Percentiles rank a stretch among this genome's conserved stretches.
Evolutionary conservation across 202 grass and related monocot species (phyloP).

Genomic region (Zizania palustris): DNA sequence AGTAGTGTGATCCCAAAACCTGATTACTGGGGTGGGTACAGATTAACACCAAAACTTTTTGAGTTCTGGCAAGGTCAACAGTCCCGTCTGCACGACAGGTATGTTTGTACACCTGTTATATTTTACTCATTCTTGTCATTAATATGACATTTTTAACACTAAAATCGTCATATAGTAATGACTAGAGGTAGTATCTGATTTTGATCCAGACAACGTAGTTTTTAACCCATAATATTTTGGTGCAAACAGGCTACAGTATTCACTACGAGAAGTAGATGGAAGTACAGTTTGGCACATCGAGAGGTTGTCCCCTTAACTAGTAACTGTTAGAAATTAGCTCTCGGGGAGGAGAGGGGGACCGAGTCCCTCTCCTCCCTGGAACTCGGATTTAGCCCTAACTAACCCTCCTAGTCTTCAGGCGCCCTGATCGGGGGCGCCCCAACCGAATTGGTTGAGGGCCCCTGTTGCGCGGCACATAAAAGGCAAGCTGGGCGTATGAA

Average conservation of each 20-base stretch:
- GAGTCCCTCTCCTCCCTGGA: too few relatives aligned
- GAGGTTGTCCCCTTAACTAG: constrained; percentile 80
- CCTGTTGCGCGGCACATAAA: too few relatives aligned
- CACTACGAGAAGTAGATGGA: constrained; percentile 48
- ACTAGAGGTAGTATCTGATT: neutral
- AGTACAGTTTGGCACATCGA: constrained; percentile 63
- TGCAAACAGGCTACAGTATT: constrained; percentile 67
- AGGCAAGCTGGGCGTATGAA: too few relatives aligned
- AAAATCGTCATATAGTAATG: too few relatives aligned
- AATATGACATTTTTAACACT: neutral
- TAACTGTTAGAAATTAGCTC: too few relatives aligned
- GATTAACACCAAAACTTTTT: constrained; percentile 74
- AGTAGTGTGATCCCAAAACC: constrained; percentile 80
- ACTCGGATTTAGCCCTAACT: too few relatives aligned
- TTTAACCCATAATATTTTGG: constrained; percentile 5
- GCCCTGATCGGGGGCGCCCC: too few relatives aligned
- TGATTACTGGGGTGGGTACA: constrained; percentile 91
- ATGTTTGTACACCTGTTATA: constrained; percentile 23
- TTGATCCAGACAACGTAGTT: neutral
- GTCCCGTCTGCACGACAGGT: constrained; percentile 95
- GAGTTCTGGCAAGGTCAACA: constrained; percentile 99
- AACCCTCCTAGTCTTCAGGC: too few relatives aligned
- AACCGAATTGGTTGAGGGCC: too few relatives aligned
- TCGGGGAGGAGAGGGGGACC: too few relatives aligned
- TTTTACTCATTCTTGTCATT: neutral